Evolutionary conservation across 164 flowering plant species (phyloP).

Genomic region (Santalum album): DNA sequence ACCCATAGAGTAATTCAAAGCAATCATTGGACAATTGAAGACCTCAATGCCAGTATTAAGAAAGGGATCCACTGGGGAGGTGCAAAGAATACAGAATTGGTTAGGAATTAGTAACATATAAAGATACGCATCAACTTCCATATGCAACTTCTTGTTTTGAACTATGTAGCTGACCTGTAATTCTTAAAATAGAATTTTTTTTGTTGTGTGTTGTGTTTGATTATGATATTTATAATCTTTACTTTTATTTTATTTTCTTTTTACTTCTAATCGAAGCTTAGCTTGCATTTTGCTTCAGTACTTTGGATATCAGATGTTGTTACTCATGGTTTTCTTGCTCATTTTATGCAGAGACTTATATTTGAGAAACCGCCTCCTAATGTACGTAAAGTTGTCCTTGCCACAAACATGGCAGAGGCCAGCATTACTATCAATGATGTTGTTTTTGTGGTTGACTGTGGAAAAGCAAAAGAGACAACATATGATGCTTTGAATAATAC

Average conservation of each 20-base stretch:
- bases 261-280: background rate
- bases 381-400: conserved; percentile 88
- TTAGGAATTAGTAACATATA: too few species aligned
- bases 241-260: background rate
- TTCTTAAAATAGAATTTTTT: too few species aligned
- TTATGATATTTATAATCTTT: too few species aligned
- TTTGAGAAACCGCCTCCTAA: conserved; percentile 88
- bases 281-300: background rate
- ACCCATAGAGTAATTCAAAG: too few species aligned
- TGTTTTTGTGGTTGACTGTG: conserved; percentile 97
- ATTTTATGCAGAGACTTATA: conserved; percentile 66
- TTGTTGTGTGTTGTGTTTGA: too few species aligned
- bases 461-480: conserved; percentile 98
- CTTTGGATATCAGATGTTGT: background rate
- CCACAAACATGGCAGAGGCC: conserved; percentile 99
- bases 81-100: too few species aligned
- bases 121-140: too few species aligned
- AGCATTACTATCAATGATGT: conserved; percentile 96
- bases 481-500: conserved; percentile 99
- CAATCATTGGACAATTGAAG: too few species aligned
- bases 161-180: too few species aligned
- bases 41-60: too few species aligned
- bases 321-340: background rate
- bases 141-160: too few species aligned
- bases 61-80: too few species aligned